Conservation (phyloP, 306 rosid species). For the Quercus engelmannii region DNA sequence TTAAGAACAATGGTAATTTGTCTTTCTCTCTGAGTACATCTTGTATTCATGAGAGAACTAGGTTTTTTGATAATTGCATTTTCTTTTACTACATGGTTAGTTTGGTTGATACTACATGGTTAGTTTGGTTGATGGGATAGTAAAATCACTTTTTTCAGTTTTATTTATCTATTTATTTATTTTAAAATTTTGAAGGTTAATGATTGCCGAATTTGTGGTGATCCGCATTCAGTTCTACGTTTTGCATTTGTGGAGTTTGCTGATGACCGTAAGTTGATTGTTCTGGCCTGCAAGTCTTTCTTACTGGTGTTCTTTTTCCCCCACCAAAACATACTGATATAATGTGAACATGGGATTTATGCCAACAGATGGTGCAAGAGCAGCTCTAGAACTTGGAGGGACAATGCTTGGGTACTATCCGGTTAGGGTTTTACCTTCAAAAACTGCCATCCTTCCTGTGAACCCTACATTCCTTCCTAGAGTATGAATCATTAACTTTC, state of each 20-base stretch:
- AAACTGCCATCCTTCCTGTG: constrained; percentile 98
- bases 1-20: not conserved
- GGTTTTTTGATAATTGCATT: not conserved
- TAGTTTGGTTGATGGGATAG: not conserved
- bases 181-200: constrained; percentile 58
- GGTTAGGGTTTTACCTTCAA: constrained; percentile 91
- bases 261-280: constrained; percentile 75
- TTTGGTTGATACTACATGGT: not conserved
- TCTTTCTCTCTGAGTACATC: not conserved
- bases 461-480: constrained; percentile 96
- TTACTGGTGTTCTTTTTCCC: not conserved
- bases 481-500: constrained; percentile 44
- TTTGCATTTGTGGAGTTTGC: constrained; percentile 98
- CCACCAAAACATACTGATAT: not conserved
- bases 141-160: not conserved
- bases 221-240: constrained; percentile 95
- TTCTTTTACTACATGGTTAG: not conserved
- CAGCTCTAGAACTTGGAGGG: constrained; percentile 86
- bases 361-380: constrained; percentile 81
- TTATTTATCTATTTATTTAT: constrained; percentile 8
- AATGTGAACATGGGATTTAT: constrained; percentile 16
- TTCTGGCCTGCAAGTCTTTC: constrained; percentile 12
- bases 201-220: constrained; percentile 97
- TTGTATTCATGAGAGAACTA: not conserved
- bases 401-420: constrained; percentile 94